A percentile compares a stretch with the other conserved stretches of the same genome.
These are phyloP conservation scores for Isatis lusitanica DNA, from an alignment of 441 rosid genomes.

Conservation along the genomic window DNA sequence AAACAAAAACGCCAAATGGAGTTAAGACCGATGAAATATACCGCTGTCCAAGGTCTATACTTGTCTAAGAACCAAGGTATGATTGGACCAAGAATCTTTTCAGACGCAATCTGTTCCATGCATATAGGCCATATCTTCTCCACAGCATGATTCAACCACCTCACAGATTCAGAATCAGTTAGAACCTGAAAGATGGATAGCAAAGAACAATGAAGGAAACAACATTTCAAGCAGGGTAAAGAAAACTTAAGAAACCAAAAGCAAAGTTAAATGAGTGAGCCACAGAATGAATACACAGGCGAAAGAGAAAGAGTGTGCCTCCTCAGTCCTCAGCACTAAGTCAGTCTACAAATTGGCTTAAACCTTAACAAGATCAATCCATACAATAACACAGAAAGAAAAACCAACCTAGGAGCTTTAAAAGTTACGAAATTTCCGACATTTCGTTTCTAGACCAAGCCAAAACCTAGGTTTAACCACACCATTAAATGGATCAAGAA, in stretches of 20 bases:
- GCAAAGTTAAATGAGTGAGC: no score
- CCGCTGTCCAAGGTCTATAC: constrained; percentile 90
- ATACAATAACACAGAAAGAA: not conserved
- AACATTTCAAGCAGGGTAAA: not conserved
- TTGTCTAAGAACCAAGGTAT: constrained; percentile 92
- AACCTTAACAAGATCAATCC: not conserved
- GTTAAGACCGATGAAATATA: constrained; percentile 13
- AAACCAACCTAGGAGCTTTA: not conserved
- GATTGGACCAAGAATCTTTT: constrained; percentile 78
- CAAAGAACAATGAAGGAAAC: not conserved
- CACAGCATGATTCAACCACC: constrained; percentile 83
- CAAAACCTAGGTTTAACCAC: not conserved
- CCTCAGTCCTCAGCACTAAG: not conserved
- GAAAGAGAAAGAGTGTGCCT: not conserved
- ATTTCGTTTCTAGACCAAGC: not conserved
- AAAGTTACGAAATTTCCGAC: not conserved
- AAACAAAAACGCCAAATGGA: not conserved
- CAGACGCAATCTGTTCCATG: constrained; percentile 79
- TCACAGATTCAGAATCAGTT: constrained; percentile 77
- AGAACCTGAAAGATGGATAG: constrained; percentile 46
- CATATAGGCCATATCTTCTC: constrained; percentile 91
- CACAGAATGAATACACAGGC: not conserved
- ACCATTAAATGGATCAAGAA: not conserved
- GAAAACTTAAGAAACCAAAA: not conserved
- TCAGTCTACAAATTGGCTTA: not conserved